Evolutionary conservation across 257 asterid species (phyloP).

Genomic region (Nicotiana knightiana): DNA sequence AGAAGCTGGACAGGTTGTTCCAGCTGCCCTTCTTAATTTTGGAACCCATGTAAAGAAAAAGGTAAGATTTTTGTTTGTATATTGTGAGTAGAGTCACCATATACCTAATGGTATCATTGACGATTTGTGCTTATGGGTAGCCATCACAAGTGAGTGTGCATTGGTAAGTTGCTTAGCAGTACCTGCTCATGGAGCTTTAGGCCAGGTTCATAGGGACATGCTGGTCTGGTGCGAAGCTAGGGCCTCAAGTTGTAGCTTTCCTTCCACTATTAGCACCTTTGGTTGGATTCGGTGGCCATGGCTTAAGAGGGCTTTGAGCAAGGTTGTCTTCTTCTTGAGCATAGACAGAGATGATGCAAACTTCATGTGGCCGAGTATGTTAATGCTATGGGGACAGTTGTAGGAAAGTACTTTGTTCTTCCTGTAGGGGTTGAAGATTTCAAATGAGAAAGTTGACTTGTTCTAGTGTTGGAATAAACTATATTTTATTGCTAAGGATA

Average conservation of each 20-base stretch:
- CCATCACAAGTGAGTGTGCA: not conserved
- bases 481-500: too few species aligned
- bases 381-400: not conserved
- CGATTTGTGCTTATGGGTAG: not conserved
- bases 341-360: not conserved
- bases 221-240: not conserved
- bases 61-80: conserved; percentile 29
- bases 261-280: not conserved
- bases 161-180: not conserved
- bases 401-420: not conserved
- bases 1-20: conserved; percentile 91
- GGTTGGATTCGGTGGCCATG: not conserved
- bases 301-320: not conserved
- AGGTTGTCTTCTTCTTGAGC: not conserved
- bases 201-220: not conserved
- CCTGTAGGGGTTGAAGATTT: not conserved
- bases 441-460: not conserved
- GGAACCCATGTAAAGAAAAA: conserved; percentile 98
- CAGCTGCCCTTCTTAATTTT: conserved; percentile 68
- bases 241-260: not conserved
- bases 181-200: not conserved
- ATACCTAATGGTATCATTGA: not conserved
- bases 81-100: not conserved
- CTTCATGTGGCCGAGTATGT: not conserved
- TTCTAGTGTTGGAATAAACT: not conserved